Percentiles rank a stretch among this genome's conserved stretches.
These are phyloP conservation scores for Scytalidium sp. DNA, from an alignment of 2,329 filamentous ascomycete genomes.

Conservation along the genomic window DNA sequence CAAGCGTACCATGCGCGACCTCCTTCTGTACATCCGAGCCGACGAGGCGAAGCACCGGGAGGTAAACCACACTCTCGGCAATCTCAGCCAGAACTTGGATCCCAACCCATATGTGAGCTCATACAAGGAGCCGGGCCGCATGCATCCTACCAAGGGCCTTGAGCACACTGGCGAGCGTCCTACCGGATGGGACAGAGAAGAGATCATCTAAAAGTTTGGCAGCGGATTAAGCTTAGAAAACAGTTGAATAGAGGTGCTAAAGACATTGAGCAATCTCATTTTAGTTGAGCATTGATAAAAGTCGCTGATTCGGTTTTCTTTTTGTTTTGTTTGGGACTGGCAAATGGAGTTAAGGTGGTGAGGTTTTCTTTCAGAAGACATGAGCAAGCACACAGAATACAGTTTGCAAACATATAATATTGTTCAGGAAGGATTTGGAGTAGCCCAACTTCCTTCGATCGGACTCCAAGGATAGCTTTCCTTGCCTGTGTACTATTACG, in stretches of 20 bases:
- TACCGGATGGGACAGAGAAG: conserved; percentile 77
- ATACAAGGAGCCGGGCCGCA: conserved; percentile 66
- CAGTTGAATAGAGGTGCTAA: background rate
- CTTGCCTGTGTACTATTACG: no score
- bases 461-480: no score
- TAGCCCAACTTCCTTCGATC: no score
- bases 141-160: conserved; percentile 69
- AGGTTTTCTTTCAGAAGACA: no score
- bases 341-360: no score
- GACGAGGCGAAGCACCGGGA: conserved; percentile 88
- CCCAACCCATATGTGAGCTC: conserved; percentile 88
- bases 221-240: background rate
- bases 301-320: no score
- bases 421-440: no score
- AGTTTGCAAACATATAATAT: no score
- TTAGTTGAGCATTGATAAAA: no score
- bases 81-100: conserved; percentile 79
- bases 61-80: conserved; percentile 92
- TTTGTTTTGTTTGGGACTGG: no score
- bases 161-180: conserved; percentile 50
- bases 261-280: no score
- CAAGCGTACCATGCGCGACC: conserved; percentile 76
- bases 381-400: no score
- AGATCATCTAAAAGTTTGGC: conserved; percentile 63
- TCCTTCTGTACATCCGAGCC: conserved; percentile 86